These are phyloP conservation scores for Alternaria novae-zelandiae DNA, from an alignment of 2,329 filamentous ascomycete genomes.

Conservation along the genomic window DNA sequence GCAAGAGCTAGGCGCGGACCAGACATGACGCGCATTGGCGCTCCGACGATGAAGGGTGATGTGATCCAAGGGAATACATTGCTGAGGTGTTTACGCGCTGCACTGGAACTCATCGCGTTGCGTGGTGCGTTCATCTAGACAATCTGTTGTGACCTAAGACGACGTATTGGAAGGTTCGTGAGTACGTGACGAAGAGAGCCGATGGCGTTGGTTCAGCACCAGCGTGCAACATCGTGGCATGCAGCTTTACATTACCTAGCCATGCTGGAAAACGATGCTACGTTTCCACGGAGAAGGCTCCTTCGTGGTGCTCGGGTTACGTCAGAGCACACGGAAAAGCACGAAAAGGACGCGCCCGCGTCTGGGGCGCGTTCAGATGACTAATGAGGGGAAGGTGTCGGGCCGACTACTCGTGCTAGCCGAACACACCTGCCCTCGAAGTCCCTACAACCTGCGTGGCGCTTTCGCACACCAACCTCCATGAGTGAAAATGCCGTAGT, in stretches of 20 bases:
- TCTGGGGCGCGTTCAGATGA: neutral
- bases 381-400: neutral
- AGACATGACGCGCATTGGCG: slow-evolving; percentile 70
- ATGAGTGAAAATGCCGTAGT: neutral
- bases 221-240: neutral
- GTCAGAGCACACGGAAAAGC: neutral
- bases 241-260: neutral
- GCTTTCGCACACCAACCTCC: neutral
- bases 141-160: neutral
- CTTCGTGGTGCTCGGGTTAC: neutral
- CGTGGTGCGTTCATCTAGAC: slow-evolving; percentile 4
- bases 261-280: neutral
- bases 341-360: neutral
- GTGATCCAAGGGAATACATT: slow-evolving; percentile 57
- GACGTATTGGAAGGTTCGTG: neutral
- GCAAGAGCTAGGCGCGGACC: slow-evolving; percentile 62
- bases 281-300: slow-evolving; percentile 2
- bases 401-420: neutral
- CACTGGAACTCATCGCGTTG: neutral
- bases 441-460: neutral
- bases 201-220: neutral
- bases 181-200: neutral
- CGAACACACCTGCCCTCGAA: neutral
- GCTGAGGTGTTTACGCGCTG: neutral
- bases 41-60: slow-evolving; percentile 63